Evolutionary conservation across 768 basidiomycete genomes (phyloP).

Genomic region (Cystobasidium onofrii): DNA sequence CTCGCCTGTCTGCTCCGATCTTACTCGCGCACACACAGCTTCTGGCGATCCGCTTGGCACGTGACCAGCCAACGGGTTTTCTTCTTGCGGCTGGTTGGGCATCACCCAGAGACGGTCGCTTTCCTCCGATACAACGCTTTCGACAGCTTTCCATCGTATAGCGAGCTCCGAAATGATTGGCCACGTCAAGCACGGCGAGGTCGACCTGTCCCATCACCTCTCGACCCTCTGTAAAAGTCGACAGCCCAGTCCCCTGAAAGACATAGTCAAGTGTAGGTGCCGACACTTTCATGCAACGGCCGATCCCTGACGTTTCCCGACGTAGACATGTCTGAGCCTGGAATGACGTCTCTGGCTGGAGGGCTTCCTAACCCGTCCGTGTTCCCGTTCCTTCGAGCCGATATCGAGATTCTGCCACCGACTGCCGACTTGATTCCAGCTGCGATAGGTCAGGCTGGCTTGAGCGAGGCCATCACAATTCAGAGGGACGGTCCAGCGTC

Average conservation of each 20-base stretch:
- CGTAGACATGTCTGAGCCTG: constrained; percentile 50
- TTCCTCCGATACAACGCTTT: too few species aligned
- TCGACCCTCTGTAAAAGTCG: constrained; percentile 54
- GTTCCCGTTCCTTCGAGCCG: constrained; percentile 54
- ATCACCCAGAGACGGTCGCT: too few species aligned
- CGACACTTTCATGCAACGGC: neutral
- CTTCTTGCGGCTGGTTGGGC: too few species aligned
- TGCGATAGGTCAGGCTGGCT: neutral
- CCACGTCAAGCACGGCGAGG: neutral
- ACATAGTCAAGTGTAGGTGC: constrained; percentile 52
- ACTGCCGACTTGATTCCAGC: neutral
- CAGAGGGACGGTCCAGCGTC: constrained; percentile 54
- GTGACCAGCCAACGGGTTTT: too few species aligned
- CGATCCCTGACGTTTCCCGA: neutral
- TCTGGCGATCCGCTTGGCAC: too few species aligned
- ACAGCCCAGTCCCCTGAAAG: constrained; percentile 57
- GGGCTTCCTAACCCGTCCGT: constrained; percentile 63
- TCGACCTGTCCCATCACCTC: constrained; percentile 67
- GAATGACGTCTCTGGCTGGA: constrained; percentile 59
- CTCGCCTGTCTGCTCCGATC: too few species aligned
- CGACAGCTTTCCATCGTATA: too few species aligned
- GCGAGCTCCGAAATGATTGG: neutral
- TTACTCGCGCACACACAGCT: too few species aligned
- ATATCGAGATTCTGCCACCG: neutral
- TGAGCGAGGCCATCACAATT: constrained; percentile 46